Conservation (phyloP, 768 basidiomycete species). For the Russula earlei region DNA sequence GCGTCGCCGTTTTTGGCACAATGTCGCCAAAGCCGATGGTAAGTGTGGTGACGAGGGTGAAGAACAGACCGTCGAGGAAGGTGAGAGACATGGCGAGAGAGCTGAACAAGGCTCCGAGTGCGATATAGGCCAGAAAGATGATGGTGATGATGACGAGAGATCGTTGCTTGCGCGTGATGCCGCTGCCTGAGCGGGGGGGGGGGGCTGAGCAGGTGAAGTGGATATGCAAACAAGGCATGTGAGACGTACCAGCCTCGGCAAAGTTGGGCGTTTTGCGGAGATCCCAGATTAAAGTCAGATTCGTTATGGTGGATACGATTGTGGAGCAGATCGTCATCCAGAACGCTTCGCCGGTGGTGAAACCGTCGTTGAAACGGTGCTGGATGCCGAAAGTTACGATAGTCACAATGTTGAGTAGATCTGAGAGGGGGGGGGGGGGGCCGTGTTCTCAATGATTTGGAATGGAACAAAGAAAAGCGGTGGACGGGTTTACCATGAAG, state of each 20-base stretch:
- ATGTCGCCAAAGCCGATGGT: constrained; percentile 71
- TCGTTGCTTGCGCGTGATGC: constrained; percentile 71
- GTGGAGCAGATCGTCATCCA: constrained; percentile 79
- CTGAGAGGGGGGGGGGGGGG: constrained; percentile 33
- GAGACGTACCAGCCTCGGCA: constrained; percentile 43
- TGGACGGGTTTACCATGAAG: constrained; percentile 48
- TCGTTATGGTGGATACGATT: constrained; percentile 51
- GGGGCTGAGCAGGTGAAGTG: constrained; percentile 1
- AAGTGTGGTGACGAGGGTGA: constrained; percentile 64
- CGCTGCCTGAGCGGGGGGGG: constrained; percentile 59
- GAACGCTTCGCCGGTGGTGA: constrained; percentile 56
- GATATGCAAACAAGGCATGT: background rate
- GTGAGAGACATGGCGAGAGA: constrained; percentile 42
- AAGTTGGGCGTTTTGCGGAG: constrained; percentile 52
- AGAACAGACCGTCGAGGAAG: constrained; percentile 73
- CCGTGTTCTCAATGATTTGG: too few species aligned
- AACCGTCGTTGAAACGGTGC: constrained; percentile 53
- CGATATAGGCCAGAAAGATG: constrained; percentile 60
- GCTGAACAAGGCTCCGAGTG: constrained; percentile 57
- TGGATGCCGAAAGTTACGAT: constrained; percentile 54
- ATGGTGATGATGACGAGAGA: constrained; percentile 75
- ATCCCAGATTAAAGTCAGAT: constrained; percentile 59
- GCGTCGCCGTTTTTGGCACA: constrained; percentile 37
- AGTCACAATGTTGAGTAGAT: constrained; percentile 55
- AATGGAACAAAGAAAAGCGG: too few species aligned